Evolutionary conservation across 2,329 filamentous ascomycete genomes (phyloP).

Genomic region (Arthrobotrys musiformis): DNA sequence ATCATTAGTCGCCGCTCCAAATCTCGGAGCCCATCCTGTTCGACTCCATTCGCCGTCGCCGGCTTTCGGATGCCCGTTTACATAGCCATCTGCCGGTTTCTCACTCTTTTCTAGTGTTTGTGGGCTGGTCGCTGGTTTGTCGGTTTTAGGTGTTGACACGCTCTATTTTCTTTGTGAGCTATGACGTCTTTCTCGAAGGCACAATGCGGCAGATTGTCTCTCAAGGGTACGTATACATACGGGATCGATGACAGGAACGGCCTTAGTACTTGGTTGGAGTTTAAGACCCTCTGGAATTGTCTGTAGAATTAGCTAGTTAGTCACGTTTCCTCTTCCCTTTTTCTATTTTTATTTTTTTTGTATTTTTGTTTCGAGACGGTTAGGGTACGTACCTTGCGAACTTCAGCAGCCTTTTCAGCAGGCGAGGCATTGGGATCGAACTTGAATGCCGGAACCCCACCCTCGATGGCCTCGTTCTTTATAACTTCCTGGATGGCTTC

Average conservation of each 20-base stretch:
- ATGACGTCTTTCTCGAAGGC: slow-evolving; percentile 12
- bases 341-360: slow-evolving; percentile 69
- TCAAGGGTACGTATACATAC: slow-evolving; percentile 24
- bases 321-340: neutral
- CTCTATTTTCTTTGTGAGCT: slow-evolving; percentile 22
- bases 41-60: slow-evolving; percentile 68
- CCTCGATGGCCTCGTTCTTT: slow-evolving; percentile 79
- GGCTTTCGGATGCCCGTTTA: slow-evolving; percentile 67
- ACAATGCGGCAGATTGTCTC: slow-evolving; percentile 10
- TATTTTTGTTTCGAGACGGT: slow-evolving; percentile 15
- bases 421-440: slow-evolving; percentile 87
- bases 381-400: slow-evolving; percentile 65
- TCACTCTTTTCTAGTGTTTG: slow-evolving; percentile 58
- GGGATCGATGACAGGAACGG: slow-evolving; percentile 34
- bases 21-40: slow-evolving; percentile 89
- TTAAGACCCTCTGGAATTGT: slow-evolving; percentile 40
- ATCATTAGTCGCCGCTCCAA: slow-evolving; percentile 67
- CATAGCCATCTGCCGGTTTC: slow-evolving; percentile 59
- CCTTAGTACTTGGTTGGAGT: slow-evolving; percentile 52
- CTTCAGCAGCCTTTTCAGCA: slow-evolving; percentile 85
- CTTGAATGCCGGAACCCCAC: slow-evolving; percentile 80
- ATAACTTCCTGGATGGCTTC: slow-evolving; percentile 70
- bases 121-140: slow-evolving; percentile 19
- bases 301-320: slow-evolving; percentile 63
- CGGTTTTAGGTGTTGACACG: slow-evolving; percentile 44